Base-by-base conservation (phyloP, 2,329 filamentous ascomycete species). In the Colletotrichum cuscutae region DNA sequence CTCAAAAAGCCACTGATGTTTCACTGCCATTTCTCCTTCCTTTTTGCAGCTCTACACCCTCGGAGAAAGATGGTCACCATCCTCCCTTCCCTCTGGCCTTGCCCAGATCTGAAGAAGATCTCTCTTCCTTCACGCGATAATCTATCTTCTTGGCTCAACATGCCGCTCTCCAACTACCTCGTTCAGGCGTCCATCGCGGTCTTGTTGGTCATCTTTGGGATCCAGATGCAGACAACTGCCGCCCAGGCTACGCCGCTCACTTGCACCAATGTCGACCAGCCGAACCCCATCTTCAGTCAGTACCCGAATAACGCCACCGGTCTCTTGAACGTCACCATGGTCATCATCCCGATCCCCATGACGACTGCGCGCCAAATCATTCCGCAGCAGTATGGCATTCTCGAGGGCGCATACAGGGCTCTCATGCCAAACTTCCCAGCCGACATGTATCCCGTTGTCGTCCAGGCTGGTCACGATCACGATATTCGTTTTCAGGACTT, bases 371-470 rank as follows among this genome's bases (percentile, higher is more conserved):
- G 86, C 12, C 77, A 80, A 24, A 76, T 89, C 24, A 84, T 90
- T 24, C 88, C 88, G 0, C 49, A 82, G 0, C 78, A 86, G 76
- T 89, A 86, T 77, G 76, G 77, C 15, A 89, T 90, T 75, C 79
- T 89, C 61, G 86, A 86, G 72, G 76, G 80, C n/a, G 85, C 85
- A 5, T 88, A 87, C 75, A 81, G 83, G 11, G 75, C 79, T 6
- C 77, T 88, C 22, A 80, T 89, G 5, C 87, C 87, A 1, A 76
- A 79, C 5, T 88, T 90, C 46, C 87, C 88, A 0, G 69, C 77
- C 12, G 86, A 83, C 75, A 87, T 85, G 84, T 90, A 89, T 75
- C 88, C 89, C 1, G 85, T 88, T 53, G 74, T 89, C 68, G 75
- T 88, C 7, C 85, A 88, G 76, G 84, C 85, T 1, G 82, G 85